phyloP scores from a whole-genome alignment of 176 grass and related monocot genomes.

The Alloteropsis semialata region DNA sequence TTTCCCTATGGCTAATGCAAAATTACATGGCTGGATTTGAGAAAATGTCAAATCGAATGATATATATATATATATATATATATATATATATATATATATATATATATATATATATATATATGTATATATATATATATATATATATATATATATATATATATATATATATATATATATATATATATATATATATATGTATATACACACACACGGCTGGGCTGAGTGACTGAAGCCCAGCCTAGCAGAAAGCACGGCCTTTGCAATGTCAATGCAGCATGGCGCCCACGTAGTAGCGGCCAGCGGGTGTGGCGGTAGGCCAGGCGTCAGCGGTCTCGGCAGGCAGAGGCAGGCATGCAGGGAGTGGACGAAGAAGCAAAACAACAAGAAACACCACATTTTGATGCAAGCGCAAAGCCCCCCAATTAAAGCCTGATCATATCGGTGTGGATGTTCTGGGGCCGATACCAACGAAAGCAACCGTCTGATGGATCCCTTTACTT shows the following conservation, averaged over 20 bases:
- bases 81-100: no score
- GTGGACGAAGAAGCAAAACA: constrained; percentile 5
- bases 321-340: neutral
- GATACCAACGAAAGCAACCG: constrained; percentile 33
- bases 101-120: no score
- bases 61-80: no score
- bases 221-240: neutral
- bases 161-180: no score
- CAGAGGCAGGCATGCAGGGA: neutral
- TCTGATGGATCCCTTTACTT: constrained; percentile 22
- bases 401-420: constrained; percentile 37
- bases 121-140: no score
- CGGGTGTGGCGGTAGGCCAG: constrained; percentile 17
- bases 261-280: constrained; percentile 16
- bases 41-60: neutral
- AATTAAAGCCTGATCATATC: constrained; percentile 22
- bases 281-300: no score
- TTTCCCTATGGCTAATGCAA: no score
- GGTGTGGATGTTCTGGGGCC: constrained; percentile 8
- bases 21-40: no score
- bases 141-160: no score
- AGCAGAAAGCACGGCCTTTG: neutral
- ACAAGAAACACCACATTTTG: constrained; percentile 35
- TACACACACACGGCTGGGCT: neutral
- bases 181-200: no score